Evolutionary conservation across 345 rosid species (phyloP), one percentile per base, ranked within the genome.

Genomic region (Hibiscus tridactylites): DNA sequence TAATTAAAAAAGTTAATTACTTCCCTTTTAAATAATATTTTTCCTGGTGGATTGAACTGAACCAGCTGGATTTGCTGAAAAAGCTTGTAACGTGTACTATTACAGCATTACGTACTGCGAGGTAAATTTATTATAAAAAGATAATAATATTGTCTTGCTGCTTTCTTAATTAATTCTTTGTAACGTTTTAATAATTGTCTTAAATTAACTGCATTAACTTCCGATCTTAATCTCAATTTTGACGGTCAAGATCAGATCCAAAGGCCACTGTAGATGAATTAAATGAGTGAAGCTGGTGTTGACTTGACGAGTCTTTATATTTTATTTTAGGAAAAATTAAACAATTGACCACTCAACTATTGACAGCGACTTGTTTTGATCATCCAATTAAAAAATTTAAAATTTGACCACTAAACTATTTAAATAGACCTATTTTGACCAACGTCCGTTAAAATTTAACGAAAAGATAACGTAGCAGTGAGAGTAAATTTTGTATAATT

Each of bases 71-170:
- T 71, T n/a, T 70, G 60, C 62, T 37, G 74, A 58, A 63, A 66
- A 78, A 65, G 77, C 71, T 31, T 53, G 74, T 71, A 52, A 61
- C 75, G 68, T 53, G 64, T 60, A 50, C 44, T 16, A 4, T 6
- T 3, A 61, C 52, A 29, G 31, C 33, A 31, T 3, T 31, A 31
- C 33, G 33, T 31, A 31, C 33, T 31, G 61, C 52, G 64, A 26
- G 65, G 57, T 44, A 66, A 57, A 61, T 54, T 71, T 42, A 44
- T 7, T 11, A 16, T 16, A 3, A 64, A 5, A 74, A 64, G 71
- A 50, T 15, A 52, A 47, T 68, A n/a, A 10, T 21, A 10, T 19
- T 50, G 10, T 19, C 17, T 50, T 50, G 82, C 82, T 64, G 10
- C 58, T 53, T n/a, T n/a, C 24, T 53, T 17, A 50, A 1, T 53